Conservation (phyloP, 192 early-diverging fungal genomes). For the Diversispora epigaea region DNA sequence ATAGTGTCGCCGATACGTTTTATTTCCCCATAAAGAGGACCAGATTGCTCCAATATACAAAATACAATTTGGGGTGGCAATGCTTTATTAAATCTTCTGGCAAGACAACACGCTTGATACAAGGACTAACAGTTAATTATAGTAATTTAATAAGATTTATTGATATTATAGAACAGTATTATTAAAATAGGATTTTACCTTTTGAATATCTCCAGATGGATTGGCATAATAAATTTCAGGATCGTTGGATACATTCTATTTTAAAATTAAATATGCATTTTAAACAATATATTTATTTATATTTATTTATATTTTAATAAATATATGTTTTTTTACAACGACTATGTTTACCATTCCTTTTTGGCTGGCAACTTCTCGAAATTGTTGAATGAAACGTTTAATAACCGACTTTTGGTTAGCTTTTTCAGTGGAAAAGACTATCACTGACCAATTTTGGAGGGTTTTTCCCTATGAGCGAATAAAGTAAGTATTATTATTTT, state of each 20-base stretch:
- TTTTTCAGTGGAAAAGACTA: constrained; percentile 65
- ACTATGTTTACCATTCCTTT: constrained; percentile 39
- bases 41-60: constrained; percentile 78
- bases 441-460: constrained; percentile 76
- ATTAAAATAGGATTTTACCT: background rate
- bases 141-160: background rate
- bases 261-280: too few species aligned
- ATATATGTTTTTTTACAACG: background rate
- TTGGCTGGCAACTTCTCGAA: constrained; percentile 69
- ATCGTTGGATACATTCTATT: constrained; percentile 47
- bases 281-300: background rate
- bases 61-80: constrained; percentile 78
- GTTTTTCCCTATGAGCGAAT: constrained; percentile 53
- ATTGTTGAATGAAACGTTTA: constrained; percentile 69
- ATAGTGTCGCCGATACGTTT: constrained; percentile 89
- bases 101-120: constrained; percentile 63
- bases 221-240: constrained; percentile 52
- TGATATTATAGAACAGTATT: too few species aligned
- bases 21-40: constrained; percentile 79
- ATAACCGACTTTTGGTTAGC: constrained; percentile 46
- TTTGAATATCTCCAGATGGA: constrained; percentile 58
- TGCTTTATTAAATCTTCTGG: constrained; percentile 58
- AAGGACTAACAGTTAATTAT: constrained; percentile 52
- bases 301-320: background rate
- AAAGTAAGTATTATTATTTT: background rate